A percentile compares a stretch with the other conserved stretches of the same genome.
phyloP scores from a whole-genome alignment of 2,329 filamentous ascomycete genomes.

The Fusarium neocosmosporiellum region DNA sequence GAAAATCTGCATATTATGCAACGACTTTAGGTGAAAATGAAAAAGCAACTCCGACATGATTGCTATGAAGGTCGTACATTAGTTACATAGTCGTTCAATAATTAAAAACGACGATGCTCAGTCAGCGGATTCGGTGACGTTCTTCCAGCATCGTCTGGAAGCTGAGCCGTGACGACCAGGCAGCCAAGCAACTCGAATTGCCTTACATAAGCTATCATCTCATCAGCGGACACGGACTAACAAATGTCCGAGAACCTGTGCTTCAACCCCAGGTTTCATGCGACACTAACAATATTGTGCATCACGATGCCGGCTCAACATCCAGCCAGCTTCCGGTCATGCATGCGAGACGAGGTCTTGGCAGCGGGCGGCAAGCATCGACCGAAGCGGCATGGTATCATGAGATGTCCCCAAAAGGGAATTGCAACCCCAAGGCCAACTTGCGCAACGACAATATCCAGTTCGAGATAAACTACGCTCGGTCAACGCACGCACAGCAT shows the following conservation, averaged over 20 bases:
- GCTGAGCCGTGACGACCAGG: conserved; percentile 5
- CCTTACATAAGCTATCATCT: conserved; percentile 17
- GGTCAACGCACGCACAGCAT: conserved; percentile 7
- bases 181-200: background rate
- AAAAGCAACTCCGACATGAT: background rate
- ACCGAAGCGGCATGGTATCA: background rate
- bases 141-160: conserved; percentile 40
- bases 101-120: conserved; percentile 35
- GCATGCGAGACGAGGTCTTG: conserved; percentile 5
- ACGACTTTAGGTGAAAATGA: background rate
- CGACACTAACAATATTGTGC: conserved; percentile 17
- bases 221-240: background rate
- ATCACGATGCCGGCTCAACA: conserved; percentile 5
- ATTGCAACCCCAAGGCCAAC: background rate
- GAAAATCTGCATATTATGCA: background rate
- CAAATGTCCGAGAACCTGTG: conserved; percentile 6
- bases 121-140: conserved; percentile 45
- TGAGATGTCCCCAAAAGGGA: background rate
- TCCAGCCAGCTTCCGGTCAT: conserved; percentile 9
- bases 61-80: background rate
- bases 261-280: conserved; percentile 1
- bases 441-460: background rate
- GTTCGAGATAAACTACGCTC: conserved; percentile 26
- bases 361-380: background rate
- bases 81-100: background rate